phyloP scores from a whole-genome alignment of 768 basidiomycete species.

The Tricholoma flavovirens region DNA sequence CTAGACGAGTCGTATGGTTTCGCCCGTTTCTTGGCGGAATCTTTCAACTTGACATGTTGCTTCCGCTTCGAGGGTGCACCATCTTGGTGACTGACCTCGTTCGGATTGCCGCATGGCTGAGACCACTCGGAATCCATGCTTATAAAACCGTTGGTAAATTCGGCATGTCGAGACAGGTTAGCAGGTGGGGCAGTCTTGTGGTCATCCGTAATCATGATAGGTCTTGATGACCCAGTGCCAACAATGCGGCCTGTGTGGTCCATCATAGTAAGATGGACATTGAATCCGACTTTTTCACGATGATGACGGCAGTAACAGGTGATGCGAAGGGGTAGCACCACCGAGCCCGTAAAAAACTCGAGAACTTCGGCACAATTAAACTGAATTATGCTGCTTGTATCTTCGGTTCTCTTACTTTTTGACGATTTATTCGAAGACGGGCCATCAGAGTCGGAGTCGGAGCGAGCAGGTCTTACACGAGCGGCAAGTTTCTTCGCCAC shows the following conservation, averaged over 20 bases:
- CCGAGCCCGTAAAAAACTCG: conserved; percentile 83
- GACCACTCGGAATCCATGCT: conserved; percentile 48
- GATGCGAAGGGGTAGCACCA: conserved; percentile 87
- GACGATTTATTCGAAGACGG: conserved; percentile 30
- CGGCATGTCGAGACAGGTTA: conserved; percentile 24
- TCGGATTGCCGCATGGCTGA: conserved; percentile 23
- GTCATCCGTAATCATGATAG: conserved; percentile 99
- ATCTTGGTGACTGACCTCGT: conserved; percentile 28
- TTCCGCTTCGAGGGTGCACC: conserved; percentile 46
- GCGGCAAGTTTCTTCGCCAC: conserved; percentile 85
- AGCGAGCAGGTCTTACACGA: conserved; percentile 71
- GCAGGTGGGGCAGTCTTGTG: conserved; percentile 71
- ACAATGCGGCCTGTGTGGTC: conserved; percentile 76
- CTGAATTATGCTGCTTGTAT: conserved; percentile 82
- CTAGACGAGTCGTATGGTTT: conserved; percentile 63
- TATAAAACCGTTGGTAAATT: conserved; percentile 27
- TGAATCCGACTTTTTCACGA: conserved; percentile 93
- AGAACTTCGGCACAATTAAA: conserved; percentile 92
- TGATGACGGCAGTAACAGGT: conserved; percentile 99
- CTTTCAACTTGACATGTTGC: conserved; percentile 29
- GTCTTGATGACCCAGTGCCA: conserved; percentile 74
- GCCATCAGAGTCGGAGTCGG: conserved; percentile 70
- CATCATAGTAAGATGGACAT: conserved; percentile 81
- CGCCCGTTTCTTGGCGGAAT: conserved; percentile 46
- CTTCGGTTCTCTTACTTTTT: conserved; percentile 50